These are phyloP conservation scores for Trichoderma citrinoviride DNA, from an alignment of 2,329 filamentous ascomycete species.

Conservation along the genomic window DNA sequence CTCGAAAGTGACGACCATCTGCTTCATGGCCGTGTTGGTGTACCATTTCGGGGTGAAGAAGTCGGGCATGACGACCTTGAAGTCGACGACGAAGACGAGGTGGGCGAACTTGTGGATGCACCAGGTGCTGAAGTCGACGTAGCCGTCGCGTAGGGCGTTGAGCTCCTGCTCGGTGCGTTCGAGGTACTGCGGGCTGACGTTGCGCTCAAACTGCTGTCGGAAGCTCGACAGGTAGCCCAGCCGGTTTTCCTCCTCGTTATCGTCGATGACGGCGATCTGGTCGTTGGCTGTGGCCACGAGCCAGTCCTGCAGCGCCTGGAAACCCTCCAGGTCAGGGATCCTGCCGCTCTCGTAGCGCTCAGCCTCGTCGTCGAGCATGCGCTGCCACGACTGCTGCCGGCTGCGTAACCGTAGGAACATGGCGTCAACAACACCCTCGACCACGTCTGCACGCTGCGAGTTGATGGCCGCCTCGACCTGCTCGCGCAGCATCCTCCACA, in stretches of 20 bases:
- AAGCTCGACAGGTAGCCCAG: constrained; percentile 84
- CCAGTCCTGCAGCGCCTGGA: constrained; percentile 89
- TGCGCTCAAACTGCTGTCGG: constrained; percentile 74
- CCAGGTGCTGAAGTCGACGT: constrained; percentile 91
- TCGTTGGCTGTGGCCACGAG: constrained; percentile 96
- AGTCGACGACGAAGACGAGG: constrained; percentile 88
- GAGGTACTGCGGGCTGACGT: constrained; percentile 78
- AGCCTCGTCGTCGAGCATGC: constrained; percentile 83
- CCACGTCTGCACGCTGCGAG: constrained; percentile 82
- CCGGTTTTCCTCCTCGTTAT: constrained; percentile 72
- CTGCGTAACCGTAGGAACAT: constrained; percentile 86
- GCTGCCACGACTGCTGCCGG: constrained; percentile 83
- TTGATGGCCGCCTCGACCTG: constrained; percentile 82
- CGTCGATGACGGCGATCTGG: constrained; percentile 97
- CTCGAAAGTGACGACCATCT: constrained; percentile 91
- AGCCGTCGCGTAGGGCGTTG: constrained; percentile 76
- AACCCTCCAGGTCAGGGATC: constrained; percentile 58
- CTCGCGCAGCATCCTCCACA: constrained; percentile 97
- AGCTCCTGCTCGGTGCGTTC: constrained; percentile 72
- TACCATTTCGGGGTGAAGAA: constrained; percentile 96
- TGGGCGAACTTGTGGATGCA: constrained; percentile 84
- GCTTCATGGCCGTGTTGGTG: constrained; percentile 77
- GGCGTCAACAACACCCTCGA: constrained; percentile 91
- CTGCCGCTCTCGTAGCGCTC: constrained; percentile 63
- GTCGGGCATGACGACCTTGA: constrained; percentile 75